These are phyloP conservation scores for Coemansia furcata DNA, from an alignment of 192 early-diverging fungal genomes.

Conservation along the genomic window DNA sequence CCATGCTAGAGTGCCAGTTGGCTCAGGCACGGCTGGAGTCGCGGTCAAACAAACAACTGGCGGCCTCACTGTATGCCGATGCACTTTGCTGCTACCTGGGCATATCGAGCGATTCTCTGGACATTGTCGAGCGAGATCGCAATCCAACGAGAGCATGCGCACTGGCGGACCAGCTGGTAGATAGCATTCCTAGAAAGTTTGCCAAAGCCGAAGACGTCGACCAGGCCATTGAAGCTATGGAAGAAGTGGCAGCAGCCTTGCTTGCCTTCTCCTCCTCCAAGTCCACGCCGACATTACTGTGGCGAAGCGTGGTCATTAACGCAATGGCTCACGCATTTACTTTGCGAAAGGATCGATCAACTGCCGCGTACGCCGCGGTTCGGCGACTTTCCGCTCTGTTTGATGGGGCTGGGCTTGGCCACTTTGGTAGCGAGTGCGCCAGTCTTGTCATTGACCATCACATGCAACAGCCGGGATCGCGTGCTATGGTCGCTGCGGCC, in stretches of 20 bases:
- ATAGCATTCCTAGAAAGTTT: constrained; percentile 37
- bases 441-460: constrained; percentile 29
- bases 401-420: neutral
- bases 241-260: constrained; percentile 32
- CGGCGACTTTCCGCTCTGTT: neutral
- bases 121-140: neutral
- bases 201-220: constrained; percentile 32
- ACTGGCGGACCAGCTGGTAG: neutral
- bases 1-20: constrained; percentile 39
- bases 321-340: constrained; percentile 28
- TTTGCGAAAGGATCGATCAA: neutral
- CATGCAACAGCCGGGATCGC: constrained; percentile 11
- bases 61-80: constrained; percentile 6
- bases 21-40: constrained; percentile 26
- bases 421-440: constrained; percentile 34
- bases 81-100: constrained; percentile 38
- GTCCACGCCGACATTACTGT: neutral
- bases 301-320: constrained; percentile 12
- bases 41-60: neutral
- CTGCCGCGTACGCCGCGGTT: constrained; percentile 5
- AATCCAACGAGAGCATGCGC: neutral
- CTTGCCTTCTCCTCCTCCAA: constrained; percentile 7
- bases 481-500: constrained; percentile 8
- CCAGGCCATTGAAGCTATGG: constrained; percentile 35
- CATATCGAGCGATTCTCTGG: constrained; percentile 1